Evolutionary conservation across 371 early-diverging fungal genomes (phyloP).

Genomic region (Coemansia sp.): DNA sequence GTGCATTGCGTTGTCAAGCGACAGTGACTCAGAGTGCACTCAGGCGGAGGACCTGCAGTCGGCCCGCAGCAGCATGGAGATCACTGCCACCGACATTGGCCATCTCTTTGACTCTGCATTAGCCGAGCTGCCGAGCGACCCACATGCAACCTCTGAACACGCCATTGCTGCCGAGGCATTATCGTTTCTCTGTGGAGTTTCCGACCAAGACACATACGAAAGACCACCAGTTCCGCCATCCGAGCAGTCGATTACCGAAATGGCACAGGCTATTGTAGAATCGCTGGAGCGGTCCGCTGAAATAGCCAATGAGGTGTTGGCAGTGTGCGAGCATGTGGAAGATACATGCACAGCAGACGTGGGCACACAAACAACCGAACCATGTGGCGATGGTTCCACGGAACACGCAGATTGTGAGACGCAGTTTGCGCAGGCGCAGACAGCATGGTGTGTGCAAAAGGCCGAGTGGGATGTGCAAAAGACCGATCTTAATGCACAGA

Average conservation of each 20-base stretch:
- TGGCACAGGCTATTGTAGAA: background rate
- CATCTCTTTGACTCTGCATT: background rate
- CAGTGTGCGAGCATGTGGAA: background rate
- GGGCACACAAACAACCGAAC: background rate
- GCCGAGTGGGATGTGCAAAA: constrained; percentile 1
- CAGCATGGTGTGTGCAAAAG: background rate
- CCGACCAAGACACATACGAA: background rate
- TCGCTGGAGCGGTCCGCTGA: background rate
- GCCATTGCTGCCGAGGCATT: background rate
- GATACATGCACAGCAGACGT: background rate
- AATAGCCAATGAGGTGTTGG: background rate
- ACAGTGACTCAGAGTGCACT: background rate
- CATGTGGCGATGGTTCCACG: too few relatives aligned
- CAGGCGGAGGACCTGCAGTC: background rate
- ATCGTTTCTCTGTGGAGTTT: background rate
- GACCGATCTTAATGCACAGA: background rate
- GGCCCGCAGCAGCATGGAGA: background rate
- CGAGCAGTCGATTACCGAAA: background rate
- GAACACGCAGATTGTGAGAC: background rate
- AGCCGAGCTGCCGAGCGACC: background rate
- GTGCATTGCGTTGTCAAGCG: background rate
- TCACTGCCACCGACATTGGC: background rate
- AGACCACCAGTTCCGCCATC: background rate
- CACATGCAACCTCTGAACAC: too few relatives aligned
- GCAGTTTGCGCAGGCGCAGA: background rate